Evolutionary conservation across 2,329 filamentous ascomycete species (phyloP).

Genomic region (Colletotrichum lupini): DNA sequence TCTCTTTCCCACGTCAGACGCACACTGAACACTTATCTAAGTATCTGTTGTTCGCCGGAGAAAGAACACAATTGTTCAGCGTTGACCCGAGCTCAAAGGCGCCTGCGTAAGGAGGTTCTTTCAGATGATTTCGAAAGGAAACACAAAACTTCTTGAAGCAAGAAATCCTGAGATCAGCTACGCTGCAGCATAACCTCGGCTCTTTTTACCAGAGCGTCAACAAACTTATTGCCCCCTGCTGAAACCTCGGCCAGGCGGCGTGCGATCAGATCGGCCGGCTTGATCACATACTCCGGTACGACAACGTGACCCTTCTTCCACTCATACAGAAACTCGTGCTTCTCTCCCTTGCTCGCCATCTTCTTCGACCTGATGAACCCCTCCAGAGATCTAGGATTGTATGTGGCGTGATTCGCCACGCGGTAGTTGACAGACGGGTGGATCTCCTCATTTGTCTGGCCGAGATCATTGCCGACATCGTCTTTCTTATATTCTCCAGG

Average conservation of each 20-base stretch:
- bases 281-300: conserved; percentile 28
- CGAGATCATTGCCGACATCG: neutral
- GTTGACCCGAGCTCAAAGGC: too few relatives aligned
- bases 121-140: too few relatives aligned
- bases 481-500: conserved; percentile 26
- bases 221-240: neutral
- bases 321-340: neutral
- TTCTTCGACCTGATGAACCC: neutral
- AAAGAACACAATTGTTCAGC: too few relatives aligned
- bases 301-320: conserved; percentile 13
- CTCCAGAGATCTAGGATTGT: neutral
- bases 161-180: too few relatives aligned
- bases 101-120: too few relatives aligned
- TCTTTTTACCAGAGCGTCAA: neutral
- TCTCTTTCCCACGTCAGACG: too few relatives aligned
- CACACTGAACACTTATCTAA: too few relatives aligned
- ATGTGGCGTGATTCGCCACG: neutral
- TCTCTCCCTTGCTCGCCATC: neutral
- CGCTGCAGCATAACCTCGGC: neutral
- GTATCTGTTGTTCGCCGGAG: too few relatives aligned
- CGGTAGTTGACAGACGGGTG: conserved; percentile 29
- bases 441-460: conserved; percentile 20
- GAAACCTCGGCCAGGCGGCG: neutral
- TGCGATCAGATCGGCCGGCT: neutral
- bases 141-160: too few relatives aligned